Evolutionary conservation across 345 rosid species (phyloP), one percentile per base, ranked within the genome.

Genomic region (Sisymbrium irio): DNA sequence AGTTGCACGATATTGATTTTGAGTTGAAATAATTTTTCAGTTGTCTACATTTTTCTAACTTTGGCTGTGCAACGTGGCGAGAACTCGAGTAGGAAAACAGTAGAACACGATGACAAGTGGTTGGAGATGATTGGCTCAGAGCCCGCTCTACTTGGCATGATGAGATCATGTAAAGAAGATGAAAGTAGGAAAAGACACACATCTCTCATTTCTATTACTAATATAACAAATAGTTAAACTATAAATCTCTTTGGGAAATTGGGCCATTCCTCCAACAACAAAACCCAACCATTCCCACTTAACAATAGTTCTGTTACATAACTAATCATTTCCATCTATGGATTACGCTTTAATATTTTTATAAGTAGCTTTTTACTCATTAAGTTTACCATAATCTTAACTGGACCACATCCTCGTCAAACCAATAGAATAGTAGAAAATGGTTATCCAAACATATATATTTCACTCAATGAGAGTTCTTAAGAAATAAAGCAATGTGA

Each of bases 181-280:
- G 59, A 62, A 76, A 72, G 73, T 67, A 58, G 36, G 10, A 54
- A 72, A 65, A 44, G 74, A 45, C 2, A 20, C 51, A 59, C 81
- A 80, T 76, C 27, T 47, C 66, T 59, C 46, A 28, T 19, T 27
- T 58, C 44, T 58, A 37, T 30, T 30, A n/a, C n/a, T n/a, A 11
- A 7, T 20, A 28, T 42, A 61, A 3, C 17, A 53, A 42, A 62
- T 20, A 76, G 79, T 74, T 75, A 6, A 30, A 59, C 46, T 53
- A 80, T 81, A 92, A 77, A 89, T 88, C 90, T 84, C 94, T 84
- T 79, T 94, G 73, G 98, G 98, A 88, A 94, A 88, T 87, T 91
- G 97, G 96, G 87, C 95, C 96, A 81, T 87, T 77, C 76, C 62
- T 32, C 76, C 79, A 70, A 63, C 83, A 73, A 73, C 70, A 55